Conservation (phyloP, 1,139 yeast species). For the Yamadazyma membranifaciens region DNA sequence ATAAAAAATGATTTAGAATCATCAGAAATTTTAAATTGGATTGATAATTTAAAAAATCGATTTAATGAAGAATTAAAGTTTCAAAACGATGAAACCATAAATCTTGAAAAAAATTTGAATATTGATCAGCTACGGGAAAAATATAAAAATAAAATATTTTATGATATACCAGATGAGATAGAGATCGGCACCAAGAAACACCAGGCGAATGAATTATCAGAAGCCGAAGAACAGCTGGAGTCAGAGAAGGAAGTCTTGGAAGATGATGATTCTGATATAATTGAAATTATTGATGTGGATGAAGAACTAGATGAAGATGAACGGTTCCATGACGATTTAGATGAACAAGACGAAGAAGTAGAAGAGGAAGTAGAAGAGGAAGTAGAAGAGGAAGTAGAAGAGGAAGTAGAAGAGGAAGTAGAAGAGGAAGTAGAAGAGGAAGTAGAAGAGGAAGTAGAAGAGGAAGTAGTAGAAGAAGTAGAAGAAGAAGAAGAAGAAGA, state of each 20-base stretch:
- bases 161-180: neutral
- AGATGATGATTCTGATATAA: constrained; percentile 5
- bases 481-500: constrained; percentile 3
- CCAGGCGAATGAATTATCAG: neutral
- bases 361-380: neutral
- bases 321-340: too few species aligned
- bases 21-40: constrained; percentile 51
- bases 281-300: constrained; percentile 7
- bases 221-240: constrained; percentile 1
- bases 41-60: constrained; percentile 43
- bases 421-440: constrained; percentile 10
- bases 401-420: constrained; percentile 3
- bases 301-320: constrained; percentile 9
- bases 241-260: neutral
- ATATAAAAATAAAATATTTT: constrained; percentile 28
- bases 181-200: neutral
- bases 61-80: constrained; percentile 37
- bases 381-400: neutral
- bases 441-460: constrained; percentile 7
- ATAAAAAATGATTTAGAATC: neutral
- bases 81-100: constrained; percentile 38
- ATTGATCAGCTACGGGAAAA: constrained; percentile 28
- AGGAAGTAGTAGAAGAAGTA: constrained; percentile 5
- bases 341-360: constrained; percentile 3
- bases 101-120: constrained; percentile 27